phyloP scores from a whole-genome alignment of 2,329 filamentous ascomycete species.

The Trichoderma gracile region DNA sequence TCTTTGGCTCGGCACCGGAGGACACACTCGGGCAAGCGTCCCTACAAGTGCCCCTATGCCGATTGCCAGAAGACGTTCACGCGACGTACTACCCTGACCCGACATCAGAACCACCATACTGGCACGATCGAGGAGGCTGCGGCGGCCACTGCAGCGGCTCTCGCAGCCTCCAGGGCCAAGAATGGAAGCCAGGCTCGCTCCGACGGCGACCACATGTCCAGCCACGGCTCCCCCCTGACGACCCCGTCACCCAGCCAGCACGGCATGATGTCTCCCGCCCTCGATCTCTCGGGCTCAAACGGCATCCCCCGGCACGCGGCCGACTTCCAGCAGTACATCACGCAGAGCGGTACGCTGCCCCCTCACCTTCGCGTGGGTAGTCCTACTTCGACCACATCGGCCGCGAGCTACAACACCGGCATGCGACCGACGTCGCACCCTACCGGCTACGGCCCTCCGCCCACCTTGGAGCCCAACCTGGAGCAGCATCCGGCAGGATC shows the following conservation, averaged over 20 bases:
- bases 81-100: conserved; percentile 87
- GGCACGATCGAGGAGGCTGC: conserved; percentile 94
- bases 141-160: conserved; percentile 80
- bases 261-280: conserved; percentile 72
- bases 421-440: conserved; percentile 84
- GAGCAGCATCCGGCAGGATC: conserved; percentile 70
- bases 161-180: conserved; percentile 58
- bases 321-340: conserved; percentile 70
- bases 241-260: conserved; percentile 84
- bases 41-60: conserved; percentile 96
- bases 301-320: conserved; percentile 63
- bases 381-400: conserved; percentile 66
- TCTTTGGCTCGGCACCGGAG: conserved; percentile 90
- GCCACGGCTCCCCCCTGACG: conserved; percentile 71
- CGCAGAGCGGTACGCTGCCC: conserved; percentile 73
- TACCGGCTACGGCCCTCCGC: conserved; percentile 75
- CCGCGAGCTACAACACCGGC: conserved; percentile 50
- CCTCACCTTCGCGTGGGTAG: conserved; percentile 77
- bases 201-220: conserved; percentile 70
- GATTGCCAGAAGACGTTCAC: conserved; percentile 99
- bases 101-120: conserved; percentile 94
- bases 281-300: conserved; percentile 68
- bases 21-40: conserved; percentile 92
- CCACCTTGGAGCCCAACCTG: conserved; percentile 80
- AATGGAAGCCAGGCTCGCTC: conserved; percentile 57